These are phyloP conservation scores for Garcia nutans DNA, from an alignment of 345 rosid genomes.

Conservation along the genomic window DNA sequence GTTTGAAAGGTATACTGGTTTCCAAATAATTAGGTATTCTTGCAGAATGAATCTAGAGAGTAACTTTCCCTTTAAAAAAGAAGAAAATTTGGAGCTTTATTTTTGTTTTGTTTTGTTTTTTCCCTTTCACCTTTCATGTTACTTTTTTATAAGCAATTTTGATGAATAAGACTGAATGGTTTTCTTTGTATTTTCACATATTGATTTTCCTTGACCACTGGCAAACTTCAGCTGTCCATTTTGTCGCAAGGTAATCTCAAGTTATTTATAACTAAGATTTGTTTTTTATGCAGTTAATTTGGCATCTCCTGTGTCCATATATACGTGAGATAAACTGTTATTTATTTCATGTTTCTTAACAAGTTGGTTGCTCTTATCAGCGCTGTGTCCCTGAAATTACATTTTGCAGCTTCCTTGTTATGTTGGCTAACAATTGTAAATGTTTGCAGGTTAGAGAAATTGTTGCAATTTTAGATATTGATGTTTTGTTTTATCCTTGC, in stretches of 20 bases:
- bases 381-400: slow-evolving; percentile 4
- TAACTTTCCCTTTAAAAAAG: not conserved
- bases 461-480: slow-evolving; percentile 82
- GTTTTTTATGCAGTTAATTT: not conserved
- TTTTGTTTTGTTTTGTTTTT: not conserved
- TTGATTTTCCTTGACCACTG: slow-evolving; percentile 29
- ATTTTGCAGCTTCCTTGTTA: not conserved
- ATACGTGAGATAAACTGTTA: not conserved
- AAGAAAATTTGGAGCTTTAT: not conserved
- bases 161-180: slow-evolving; percentile 20
- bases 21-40: not conserved
- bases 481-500: slow-evolving; percentile 89
- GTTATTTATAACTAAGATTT: not conserved
- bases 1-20: slow-evolving; percentile 67
- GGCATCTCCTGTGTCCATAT: not conserved
- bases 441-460: slow-evolving; percentile 82
- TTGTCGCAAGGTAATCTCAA: slow-evolving; percentile 79
- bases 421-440: slow-evolving; percentile 18
- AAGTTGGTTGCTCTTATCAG: not conserved
- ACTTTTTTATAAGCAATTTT: slow-evolving; percentile 4
- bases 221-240: slow-evolving; percentile 79
- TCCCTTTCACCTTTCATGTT: not conserved
- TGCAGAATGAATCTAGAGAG: not conserved
- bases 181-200: slow-evolving; percentile 17
- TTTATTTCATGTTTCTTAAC: not conserved